These are phyloP conservation scores for Pleurotus giganteus DNA, from an alignment of 768 basidiomycete species.

Conservation along the genomic window DNA sequence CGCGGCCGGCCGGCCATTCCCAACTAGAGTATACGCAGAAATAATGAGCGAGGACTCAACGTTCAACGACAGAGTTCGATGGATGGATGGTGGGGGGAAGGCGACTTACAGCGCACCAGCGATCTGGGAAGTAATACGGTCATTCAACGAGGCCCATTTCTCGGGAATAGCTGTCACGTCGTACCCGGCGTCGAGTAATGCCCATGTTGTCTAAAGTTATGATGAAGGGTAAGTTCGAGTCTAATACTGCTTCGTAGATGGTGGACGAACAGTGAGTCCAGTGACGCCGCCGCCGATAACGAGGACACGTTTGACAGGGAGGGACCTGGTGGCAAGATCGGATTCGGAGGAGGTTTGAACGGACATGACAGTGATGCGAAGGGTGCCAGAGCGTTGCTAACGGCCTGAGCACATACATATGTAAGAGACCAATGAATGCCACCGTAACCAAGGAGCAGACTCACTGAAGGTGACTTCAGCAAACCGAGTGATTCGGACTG, in stretches of 20 bases:
- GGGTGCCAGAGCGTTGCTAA: neutral
- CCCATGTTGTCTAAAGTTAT: conserved; percentile 26
- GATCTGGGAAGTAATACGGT: conserved; percentile 22
- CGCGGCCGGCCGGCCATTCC: conserved; percentile 38
- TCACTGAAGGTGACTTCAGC: too few relatives aligned
- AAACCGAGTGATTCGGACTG: too few relatives aligned
- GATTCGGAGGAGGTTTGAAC: too few relatives aligned
- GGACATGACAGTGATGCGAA: neutral
- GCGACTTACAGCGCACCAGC: conserved; percentile 24
- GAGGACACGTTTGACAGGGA: neutral
- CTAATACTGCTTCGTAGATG: neutral
- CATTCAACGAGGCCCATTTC: conserved; percentile 16
- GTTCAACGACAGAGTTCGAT: too few relatives aligned
- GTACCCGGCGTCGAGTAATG: conserved; percentile 32
- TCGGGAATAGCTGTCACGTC: conserved; percentile 29
- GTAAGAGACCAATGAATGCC: too few relatives aligned
- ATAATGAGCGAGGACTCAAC: neutral
- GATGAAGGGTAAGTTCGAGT: neutral
- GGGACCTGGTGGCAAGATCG: neutral
- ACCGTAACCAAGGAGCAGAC: too few relatives aligned
- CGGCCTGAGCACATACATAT: too few relatives aligned
- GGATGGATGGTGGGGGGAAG: neutral
- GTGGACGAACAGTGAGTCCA: neutral
- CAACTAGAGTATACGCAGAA: conserved; percentile 21
- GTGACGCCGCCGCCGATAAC: neutral